A percentile compares a stretch with the other conserved stretches of the same genome.
These are phyloP conservation scores for Phytophthora rubi DNA, from an alignment of 352 stramenopile species.

Conservation along the genomic window DNA sequence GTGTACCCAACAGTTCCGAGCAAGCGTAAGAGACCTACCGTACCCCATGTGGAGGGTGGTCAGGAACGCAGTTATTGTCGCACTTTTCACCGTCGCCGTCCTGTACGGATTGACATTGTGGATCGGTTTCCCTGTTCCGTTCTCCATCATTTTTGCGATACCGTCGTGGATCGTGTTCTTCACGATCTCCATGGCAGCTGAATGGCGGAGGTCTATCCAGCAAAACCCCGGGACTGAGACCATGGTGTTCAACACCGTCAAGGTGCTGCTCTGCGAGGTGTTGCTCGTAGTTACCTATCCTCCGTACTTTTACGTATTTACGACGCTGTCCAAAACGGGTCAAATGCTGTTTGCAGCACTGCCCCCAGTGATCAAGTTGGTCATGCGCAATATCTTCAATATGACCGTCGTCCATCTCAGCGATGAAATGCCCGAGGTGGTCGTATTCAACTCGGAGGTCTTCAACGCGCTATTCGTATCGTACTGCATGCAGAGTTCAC, in stretches of 20 bases:
- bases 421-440: constrained; percentile 29
- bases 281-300: constrained; percentile 32
- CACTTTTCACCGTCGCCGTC: not conserved
- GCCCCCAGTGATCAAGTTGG: constrained; percentile 29
- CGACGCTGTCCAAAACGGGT: constrained; percentile 8
- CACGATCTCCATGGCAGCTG: constrained; percentile 1
- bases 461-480: constrained; percentile 36
- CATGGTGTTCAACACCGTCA: constrained; percentile 21
- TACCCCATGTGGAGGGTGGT: constrained; percentile 14
- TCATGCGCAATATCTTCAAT: constrained; percentile 29
- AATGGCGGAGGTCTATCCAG: constrained; percentile 14
- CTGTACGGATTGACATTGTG: constrained; percentile 2
- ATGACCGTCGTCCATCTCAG: constrained; percentile 21
- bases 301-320: constrained; percentile 36
- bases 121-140: constrained; percentile 27
- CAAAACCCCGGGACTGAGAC: constrained; percentile 2
- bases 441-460: constrained; percentile 31
- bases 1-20: constrained; percentile 12
- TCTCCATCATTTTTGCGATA: constrained; percentile 21
- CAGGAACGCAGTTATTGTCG: constrained; percentile 8
- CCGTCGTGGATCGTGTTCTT: constrained; percentile 16
- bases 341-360: constrained; percentile 21
- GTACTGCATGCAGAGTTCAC: constrained; percentile 36
- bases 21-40: constrained; percentile 11
- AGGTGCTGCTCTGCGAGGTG: constrained; percentile 31